Percentiles rank a stretch among this genome's conserved stretches.
Evolutionary conservation across 2,329 filamentous ascomycete genomes (phyloP).

Genomic region (Diplodia sapinea): DNA sequence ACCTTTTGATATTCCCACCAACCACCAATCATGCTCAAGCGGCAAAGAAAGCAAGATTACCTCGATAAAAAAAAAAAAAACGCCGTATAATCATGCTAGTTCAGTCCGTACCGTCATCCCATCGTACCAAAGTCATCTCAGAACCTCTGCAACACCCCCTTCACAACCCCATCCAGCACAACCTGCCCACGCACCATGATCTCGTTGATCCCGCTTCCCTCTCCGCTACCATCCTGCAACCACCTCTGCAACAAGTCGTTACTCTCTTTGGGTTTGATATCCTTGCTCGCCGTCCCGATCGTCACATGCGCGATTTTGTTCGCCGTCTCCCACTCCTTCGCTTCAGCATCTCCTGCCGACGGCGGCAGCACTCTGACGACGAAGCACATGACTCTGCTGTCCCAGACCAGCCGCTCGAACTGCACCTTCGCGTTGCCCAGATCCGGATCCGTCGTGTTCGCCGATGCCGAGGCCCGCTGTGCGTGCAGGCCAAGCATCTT

Average conservation of each 20-base stretch:
- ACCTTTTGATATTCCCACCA: not conserved
- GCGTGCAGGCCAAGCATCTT: slow-evolving; percentile 68
- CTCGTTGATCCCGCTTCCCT: slow-evolving; percentile 61
- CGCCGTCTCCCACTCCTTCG: slow-evolving; percentile 62
- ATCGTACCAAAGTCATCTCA: not conserved
- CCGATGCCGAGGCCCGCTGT: slow-evolving; percentile 45
- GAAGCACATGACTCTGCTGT: slow-evolving; percentile 87
- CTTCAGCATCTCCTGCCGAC: slow-evolving; percentile 35
- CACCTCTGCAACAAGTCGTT: slow-evolving; percentile 81
- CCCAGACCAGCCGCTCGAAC: slow-evolving; percentile 75
- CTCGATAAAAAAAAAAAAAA: not conserved
- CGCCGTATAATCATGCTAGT: not conserved
- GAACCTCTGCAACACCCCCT: slow-evolving; percentile 45
- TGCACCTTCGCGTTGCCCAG: slow-evolving; percentile 70
- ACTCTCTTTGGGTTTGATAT: slow-evolving; percentile 91
- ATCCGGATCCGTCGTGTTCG: slow-evolving; percentile 52
- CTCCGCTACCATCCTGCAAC: slow-evolving; percentile 65
- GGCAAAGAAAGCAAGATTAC: not conserved
- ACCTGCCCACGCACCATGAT: slow-evolving; percentile 60
- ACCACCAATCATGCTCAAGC: not conserved
- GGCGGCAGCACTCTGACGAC: slow-evolving; percentile 66
- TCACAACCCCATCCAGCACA: slow-evolving; percentile 62
- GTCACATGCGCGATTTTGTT: slow-evolving; percentile 89
- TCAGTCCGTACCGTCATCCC: slow-evolving; percentile 1
- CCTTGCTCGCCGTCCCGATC: slow-evolving; percentile 75